Conservation (phyloP, 345 rosid genomes). For the Citrus mangshanensis region DNA sequence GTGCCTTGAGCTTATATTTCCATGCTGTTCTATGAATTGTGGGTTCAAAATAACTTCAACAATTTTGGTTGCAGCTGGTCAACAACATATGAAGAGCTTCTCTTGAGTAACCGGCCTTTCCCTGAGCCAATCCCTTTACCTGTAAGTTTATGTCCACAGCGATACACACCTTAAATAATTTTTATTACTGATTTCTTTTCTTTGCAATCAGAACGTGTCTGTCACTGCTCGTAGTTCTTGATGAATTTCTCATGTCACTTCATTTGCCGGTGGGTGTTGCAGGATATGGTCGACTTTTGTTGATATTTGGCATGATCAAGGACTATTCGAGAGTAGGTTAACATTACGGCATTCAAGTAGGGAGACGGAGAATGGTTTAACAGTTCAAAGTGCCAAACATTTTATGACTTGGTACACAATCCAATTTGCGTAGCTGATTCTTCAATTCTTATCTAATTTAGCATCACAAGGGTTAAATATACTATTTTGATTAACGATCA, state of each 20-base stretch:
- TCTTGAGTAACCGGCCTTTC: slow-evolving; percentile 73
- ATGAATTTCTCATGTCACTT: background rate
- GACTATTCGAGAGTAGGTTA: slow-evolving; percentile 70
- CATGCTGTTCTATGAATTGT: background rate
- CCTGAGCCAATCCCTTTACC: slow-evolving; percentile 79
- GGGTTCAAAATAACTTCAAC: slow-evolving; percentile 19
- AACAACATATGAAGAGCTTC: slow-evolving; percentile 79
- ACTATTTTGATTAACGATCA: background rate
- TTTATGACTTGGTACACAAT: slow-evolving; percentile 1
- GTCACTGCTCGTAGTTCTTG: background rate
- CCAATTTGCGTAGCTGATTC: background rate
- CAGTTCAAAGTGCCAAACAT: background rate
- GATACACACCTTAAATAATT: background rate
- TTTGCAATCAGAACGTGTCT: background rate
- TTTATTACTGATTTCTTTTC: background rate
- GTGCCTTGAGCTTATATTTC: background rate
- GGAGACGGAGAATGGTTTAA: background rate
- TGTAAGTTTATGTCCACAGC: slow-evolving; percentile 36
- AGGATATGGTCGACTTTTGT: slow-evolving; percentile 97
- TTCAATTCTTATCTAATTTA: background rate
- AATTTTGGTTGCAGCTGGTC: slow-evolving; percentile 71
- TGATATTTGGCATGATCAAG: slow-evolving; percentile 86
- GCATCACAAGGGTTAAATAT: background rate
- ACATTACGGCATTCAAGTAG: background rate
- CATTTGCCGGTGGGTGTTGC: slow-evolving; percentile 22